A percentile compares a stretch with the other conserved stretches of the same genome.
These are phyloP conservation scores for Acanthamoeba rhysodes DNA, from an alignment of 208 protist genomes.

Conservation along the genomic window DNA sequence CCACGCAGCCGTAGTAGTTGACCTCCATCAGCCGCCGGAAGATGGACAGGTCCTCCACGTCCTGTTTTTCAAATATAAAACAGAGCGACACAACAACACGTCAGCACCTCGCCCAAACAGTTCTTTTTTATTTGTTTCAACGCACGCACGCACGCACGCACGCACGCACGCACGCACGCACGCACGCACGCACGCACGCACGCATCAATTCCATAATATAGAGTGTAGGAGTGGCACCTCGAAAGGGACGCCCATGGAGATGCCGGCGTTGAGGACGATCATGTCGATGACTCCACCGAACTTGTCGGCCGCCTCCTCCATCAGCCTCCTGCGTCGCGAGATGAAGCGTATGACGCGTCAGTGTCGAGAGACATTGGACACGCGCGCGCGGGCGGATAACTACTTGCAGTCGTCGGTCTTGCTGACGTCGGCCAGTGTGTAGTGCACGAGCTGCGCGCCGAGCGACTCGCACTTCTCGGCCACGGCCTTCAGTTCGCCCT, in stretches of 20 bases:
- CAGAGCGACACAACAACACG: neutral
- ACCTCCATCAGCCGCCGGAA: constrained; percentile 65
- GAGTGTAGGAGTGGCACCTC: neutral
- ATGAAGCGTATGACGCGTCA: neutral
- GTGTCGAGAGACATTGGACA: too few relatives aligned
- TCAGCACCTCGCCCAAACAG: neutral
- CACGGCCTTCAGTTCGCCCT: constrained; percentile 34
- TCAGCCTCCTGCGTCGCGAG: neutral
- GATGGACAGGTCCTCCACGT: constrained; percentile 46
- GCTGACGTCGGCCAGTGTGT: neutral
- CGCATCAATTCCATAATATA: too few relatives aligned
- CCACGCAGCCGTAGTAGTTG: constrained; percentile 57
- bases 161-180: too few relatives aligned
- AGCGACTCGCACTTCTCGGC: constrained; percentile 19
- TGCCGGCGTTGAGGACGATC: constrained; percentile 63
- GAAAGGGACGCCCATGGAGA: constrained; percentile 56
- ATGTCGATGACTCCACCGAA: constrained; percentile 33
- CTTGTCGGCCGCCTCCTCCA: constrained; percentile 13
- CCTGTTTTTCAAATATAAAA: neutral
- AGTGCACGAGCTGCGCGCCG: neutral
- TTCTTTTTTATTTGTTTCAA: too few relatives aligned
- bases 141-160: too few relatives aligned
- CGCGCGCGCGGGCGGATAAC: too few relatives aligned
- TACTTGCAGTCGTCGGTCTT: constrained; percentile 58
- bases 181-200: too few relatives aligned